phyloP scores from a whole-genome alignment of 257 asterid species.

The Leonotis leonurus region DNA sequence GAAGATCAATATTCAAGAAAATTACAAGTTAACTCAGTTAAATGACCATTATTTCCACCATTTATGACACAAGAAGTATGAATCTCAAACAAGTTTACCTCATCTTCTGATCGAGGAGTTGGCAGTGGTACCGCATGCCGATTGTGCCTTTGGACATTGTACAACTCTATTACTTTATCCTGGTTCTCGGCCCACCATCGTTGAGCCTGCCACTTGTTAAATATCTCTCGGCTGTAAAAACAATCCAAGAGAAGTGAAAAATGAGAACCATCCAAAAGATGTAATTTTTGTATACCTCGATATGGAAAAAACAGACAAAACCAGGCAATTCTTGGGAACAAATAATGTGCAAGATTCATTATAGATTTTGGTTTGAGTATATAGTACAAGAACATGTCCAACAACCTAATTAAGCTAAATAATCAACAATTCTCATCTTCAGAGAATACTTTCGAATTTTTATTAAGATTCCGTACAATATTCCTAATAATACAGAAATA shows the following conservation, averaged over 20 bases:
- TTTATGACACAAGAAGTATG: background rate
- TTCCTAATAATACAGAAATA: background rate
- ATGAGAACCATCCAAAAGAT: background rate
- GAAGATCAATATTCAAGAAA: background rate
- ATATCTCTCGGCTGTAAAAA: conserved; percentile 54
- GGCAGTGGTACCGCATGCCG: conserved; percentile 51
- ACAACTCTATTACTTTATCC: conserved; percentile 79
- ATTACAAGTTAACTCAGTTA: background rate
- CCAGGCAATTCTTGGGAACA: background rate
- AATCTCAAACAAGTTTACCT: conserved; percentile 33
- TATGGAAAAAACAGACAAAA: background rate
- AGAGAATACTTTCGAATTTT: background rate
- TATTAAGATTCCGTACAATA: background rate
- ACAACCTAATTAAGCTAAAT: background rate
- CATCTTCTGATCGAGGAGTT: conserved; percentile 61
- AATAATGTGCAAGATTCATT: background rate
- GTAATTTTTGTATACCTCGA: background rate
- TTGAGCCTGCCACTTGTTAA: conserved; percentile 92
- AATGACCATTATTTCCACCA: background rate
- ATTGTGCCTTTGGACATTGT: conserved; percentile 64
- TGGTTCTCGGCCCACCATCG: conserved; percentile 88
- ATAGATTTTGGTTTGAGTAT: background rate
- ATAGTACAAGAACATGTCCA: background rate
- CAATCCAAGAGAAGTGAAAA: background rate
- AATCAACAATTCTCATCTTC: background rate